Evolutionary conservation across 768 basidiomycete species (phyloP), one percentile per base, ranked within the genome.

Genomic region (Stropharia rugosoannulata): DNA sequence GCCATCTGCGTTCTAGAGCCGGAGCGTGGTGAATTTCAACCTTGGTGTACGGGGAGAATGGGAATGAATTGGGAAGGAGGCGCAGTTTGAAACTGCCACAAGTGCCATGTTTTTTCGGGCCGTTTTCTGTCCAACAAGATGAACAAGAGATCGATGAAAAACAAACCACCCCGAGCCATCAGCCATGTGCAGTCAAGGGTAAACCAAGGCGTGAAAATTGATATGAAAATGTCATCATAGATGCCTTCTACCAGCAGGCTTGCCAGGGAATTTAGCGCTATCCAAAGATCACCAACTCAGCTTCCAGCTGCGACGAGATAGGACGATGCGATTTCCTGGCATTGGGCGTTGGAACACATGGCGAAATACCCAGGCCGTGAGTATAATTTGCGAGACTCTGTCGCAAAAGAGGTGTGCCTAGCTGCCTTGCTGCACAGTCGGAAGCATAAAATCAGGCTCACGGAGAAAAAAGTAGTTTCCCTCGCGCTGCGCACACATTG

Each of bases 1-100:
- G 41, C 59, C 57, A 57, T 60, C 57, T 56, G 58, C 61, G 59
- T 55, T 54, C 46, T 47, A 58, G 55, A 50, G 43, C 59, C 61
- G 59, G 59, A 55, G 29, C 22, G 39, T 32, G 29, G 29, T 36
- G 32, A 50, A 37, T 18, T 40, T 38, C 55, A 39, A 37, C 49
- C 50, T 43, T 29, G 37, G 32, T 32, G 6, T 32, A 49, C 39
- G 41, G 45, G n/a, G 39, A 12, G 52, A 51, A 56, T 55, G 50
- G 36, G 48, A 22, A 43, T n/a, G 38, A 49, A 52, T 52, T 52
- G 60, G 66, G 67, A 35, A 66, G 61, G 32, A 27, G 7, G 10
- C 22, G 18, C 25, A 15, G 44, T 36, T 13, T 6, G 29, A 32
- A 52, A 22, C 29, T 32, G 29, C 29, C 27, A 29, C 27, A n/a